Conservation (phyloP, 2,329 filamentous ascomycete species). For the Thermomyces lanuginosus region DNA sequence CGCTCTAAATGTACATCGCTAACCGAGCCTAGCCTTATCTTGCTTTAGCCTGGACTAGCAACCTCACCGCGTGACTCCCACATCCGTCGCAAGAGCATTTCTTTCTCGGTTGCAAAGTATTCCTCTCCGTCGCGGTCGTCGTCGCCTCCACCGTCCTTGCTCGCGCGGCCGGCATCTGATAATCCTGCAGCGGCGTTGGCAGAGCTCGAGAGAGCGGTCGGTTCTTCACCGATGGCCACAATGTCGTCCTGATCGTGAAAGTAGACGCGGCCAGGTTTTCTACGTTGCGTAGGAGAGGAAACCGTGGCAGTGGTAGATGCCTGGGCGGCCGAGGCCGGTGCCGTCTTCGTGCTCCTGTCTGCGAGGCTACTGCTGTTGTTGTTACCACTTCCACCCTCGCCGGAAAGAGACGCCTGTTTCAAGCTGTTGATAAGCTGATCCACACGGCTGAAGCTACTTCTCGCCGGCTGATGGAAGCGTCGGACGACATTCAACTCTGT, state of each 20-base stretch:
- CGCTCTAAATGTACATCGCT: too few relatives aligned
- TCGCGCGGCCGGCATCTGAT: slow-evolving; percentile 10
- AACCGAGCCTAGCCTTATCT: too few relatives aligned
- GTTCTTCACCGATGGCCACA: slow-evolving; percentile 11
- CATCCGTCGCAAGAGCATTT: slow-evolving; percentile 27
- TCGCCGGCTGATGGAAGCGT: slow-evolving; percentile 29
- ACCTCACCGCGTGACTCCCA: slow-evolving; percentile 28
- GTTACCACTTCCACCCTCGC: too few relatives aligned
- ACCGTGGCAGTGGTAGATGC: too few relatives aligned
- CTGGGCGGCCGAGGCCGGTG: slow-evolving; percentile 19
- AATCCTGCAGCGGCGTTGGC: slow-evolving; percentile 14
- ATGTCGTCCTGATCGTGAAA: slow-evolving; percentile 19
- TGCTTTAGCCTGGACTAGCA: slow-evolving; percentile 18
- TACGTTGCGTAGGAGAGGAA: too few relatives aligned
- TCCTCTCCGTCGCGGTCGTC: slow-evolving; percentile 12
- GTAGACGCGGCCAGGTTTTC: slow-evolving; percentile 11
- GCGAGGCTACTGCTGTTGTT: slow-evolving; percentile 10
- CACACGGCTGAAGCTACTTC: slow-evolving; percentile 27
- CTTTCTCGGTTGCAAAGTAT: slow-evolving; percentile 16
- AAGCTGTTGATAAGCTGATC: too few relatives aligned
- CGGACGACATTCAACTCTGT: slow-evolving; percentile 30
- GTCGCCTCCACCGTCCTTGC: slow-evolving; percentile 9
- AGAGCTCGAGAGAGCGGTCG: slow-evolving; percentile 21
- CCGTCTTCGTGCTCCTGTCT: slow-evolving; percentile 19
- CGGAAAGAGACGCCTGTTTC: too few relatives aligned